Evolutionary conservation across 2,329 filamentous ascomycete species (phyloP), one percentile per base, ranked within the genome.

Genomic region (Hawksworthiomyces lignivorus): DNA sequence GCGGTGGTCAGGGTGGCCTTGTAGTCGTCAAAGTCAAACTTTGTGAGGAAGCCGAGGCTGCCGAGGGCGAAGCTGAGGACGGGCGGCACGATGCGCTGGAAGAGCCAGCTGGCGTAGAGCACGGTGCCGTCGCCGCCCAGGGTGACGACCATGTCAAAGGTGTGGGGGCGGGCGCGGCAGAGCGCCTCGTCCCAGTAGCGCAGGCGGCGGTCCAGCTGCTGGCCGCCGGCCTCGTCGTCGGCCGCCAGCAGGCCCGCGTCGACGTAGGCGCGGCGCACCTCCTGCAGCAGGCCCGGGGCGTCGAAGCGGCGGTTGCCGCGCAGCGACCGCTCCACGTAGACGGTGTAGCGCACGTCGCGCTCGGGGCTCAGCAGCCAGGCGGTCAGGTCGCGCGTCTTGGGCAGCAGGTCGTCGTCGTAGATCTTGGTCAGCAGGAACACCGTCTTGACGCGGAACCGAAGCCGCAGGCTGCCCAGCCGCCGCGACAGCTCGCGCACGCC

Each of bases 121-220:
- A 98, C 90, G 0, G 92, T 98, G n/a, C 92, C 92, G 58, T 98
- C 92, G 11, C 92, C 92, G 36, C 88, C 89, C 4, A 95, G 74
- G 0, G 90, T 94, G 35, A 98, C 78, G 39, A 94, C 82, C 56
- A 98, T 94, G 62, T 98, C 92, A 57, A 97, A 96, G 0, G 79
- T 83, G 53, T 95, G 87, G 4, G 90, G 90, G 45, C 81, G 75
- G 30, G 78, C 72, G 36, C 74, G 73, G 52, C 88, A 94, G 56
- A 96, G 80, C 41, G 82, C 72, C 46, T 84, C 78, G 33, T 82
- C 81, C 92, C 92, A 98, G 61, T 82, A 94, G 44, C 80, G 77
- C 36, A 98, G 62, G 7, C 89, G 73, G 35, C 58, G 63, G 8
- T 52, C 53, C 10, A 75, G 46, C 8, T 56, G 55, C 12, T 63